phyloP scores from a whole-genome alignment of 2,329 filamentous ascomycete species.

The Hyphodiscus sp. region DNA sequence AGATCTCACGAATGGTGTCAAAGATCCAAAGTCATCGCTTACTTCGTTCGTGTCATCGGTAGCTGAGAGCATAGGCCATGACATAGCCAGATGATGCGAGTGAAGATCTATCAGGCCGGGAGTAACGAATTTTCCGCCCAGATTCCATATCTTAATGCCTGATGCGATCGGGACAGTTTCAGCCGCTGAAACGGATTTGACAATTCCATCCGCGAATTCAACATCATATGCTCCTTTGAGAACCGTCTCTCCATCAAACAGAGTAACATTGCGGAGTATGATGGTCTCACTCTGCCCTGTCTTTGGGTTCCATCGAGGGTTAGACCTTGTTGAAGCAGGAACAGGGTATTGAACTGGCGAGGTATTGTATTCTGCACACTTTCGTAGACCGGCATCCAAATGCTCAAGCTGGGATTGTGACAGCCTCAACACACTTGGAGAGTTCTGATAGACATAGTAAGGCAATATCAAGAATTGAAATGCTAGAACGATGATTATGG shows the following conservation, averaged over 20 bases:
- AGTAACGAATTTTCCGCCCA: conserved; percentile 36
- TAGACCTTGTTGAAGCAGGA: conserved; percentile 23
- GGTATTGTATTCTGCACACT: conserved; percentile 23
- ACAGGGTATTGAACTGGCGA: conserved; percentile 23
- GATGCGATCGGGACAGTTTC: conserved; percentile 6
- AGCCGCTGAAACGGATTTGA: conserved; percentile 27
- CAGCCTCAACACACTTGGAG: conserved; percentile 11
- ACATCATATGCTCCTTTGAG: conserved; percentile 32
- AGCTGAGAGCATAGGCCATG: conserved; percentile 31
- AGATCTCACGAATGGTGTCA: conserved; percentile 34
- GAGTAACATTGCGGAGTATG: conserved; percentile 35
- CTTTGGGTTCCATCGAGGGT: conserved; percentile 36
- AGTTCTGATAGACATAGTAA: neutral
- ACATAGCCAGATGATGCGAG: conserved; percentile 34
- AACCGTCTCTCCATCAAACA: conserved; percentile 38
- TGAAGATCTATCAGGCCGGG: conserved; percentile 42
- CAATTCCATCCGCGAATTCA: conserved; percentile 33
- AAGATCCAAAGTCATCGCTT: conserved; percentile 27
- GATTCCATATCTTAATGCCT: conserved; percentile 24
- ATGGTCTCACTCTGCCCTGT: conserved; percentile 34
- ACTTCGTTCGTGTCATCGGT: conserved; percentile 35
- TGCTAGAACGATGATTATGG: neutral
- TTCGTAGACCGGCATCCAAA: conserved; percentile 20
- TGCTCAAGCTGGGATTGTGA: conserved; percentile 17
- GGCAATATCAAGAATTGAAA: neutral